A percentile compares a stretch with the other conserved stretches of the same genome.
phyloP scores from a whole-genome alignment of 306 rosid genomes.

The Casuarina glauca region DNA sequence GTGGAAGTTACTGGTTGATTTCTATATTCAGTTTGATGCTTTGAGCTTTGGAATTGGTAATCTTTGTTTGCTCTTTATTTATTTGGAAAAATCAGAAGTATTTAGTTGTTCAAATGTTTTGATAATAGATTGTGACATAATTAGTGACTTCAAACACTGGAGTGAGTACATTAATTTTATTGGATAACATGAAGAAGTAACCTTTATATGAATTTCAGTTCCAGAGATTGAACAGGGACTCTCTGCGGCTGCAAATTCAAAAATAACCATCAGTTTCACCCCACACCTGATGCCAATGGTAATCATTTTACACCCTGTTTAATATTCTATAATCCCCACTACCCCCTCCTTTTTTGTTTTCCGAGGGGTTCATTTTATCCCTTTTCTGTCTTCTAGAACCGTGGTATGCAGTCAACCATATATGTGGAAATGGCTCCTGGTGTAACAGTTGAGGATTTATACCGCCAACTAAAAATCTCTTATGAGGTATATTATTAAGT shows the following conservation, averaged over 20 bases:
- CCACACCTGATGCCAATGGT: conserved; percentile 98
- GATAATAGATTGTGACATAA: neutral
- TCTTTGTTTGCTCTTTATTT: neutral
- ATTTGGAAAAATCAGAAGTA: neutral
- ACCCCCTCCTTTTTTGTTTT: conserved; percentile 10
- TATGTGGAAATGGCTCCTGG: conserved; percentile 91
- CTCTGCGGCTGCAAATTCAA: conserved; percentile 68
- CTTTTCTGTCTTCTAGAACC: conserved; percentile 50
- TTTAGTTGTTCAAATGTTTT: neutral
- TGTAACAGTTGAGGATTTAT: conserved; percentile 61
- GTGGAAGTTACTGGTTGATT: neutral
- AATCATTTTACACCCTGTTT: conserved; percentile 18
- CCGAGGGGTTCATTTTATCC: conserved; percentile 4
- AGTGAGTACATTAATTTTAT: neutral
- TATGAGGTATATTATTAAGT: conserved; percentile 55
- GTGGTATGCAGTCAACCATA: conserved; percentile 96
- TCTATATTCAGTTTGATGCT: neutral
- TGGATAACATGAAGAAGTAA: conserved; percentile 13
- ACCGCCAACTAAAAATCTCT: conserved; percentile 59
- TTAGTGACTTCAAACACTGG: neutral
- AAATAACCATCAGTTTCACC: conserved; percentile 81
- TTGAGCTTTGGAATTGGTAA: neutral
- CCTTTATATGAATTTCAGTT: conserved; percentile 52
- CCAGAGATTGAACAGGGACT: conserved; percentile 98
- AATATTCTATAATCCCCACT: neutral